These are phyloP conservation scores for Tolypocladium capitatum DNA, from an alignment of 2,329 filamentous ascomycete species.

Conservation along the genomic window DNA sequence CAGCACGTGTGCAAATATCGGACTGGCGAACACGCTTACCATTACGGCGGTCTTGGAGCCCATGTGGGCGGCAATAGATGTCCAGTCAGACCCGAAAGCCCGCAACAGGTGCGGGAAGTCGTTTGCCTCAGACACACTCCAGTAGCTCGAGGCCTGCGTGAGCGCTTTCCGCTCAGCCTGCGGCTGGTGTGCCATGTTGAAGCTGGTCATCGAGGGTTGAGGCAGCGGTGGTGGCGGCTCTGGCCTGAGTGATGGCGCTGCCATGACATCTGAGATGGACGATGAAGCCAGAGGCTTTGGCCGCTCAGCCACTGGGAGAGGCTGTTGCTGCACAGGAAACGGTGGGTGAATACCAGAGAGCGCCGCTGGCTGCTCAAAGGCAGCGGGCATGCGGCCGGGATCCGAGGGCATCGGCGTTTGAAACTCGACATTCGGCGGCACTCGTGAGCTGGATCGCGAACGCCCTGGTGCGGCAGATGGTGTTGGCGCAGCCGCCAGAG, in stretches of 20 bases:
- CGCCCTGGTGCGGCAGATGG: conserved; percentile 29
- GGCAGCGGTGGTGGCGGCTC: conserved; percentile 35
- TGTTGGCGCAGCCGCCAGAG: conserved; percentile 32
- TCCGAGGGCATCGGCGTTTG: conserved; percentile 25
- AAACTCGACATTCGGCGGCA: conserved; percentile 29
- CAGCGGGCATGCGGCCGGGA: conserved; percentile 24
- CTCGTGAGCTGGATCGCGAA: conserved; percentile 40
- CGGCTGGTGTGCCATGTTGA: conserved; percentile 34
- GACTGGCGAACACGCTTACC: conserved; percentile 35
- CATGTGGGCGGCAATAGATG: conserved; percentile 63
- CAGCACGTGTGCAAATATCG: conserved; percentile 1
- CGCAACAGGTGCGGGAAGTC: conserved; percentile 62
- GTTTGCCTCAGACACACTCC: conserved; percentile 70
- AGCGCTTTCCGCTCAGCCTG: conserved; percentile 37
- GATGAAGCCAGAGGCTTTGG: conserved; percentile 19
- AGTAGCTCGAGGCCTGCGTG: conserved; percentile 63
- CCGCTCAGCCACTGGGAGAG: conserved; percentile 19
- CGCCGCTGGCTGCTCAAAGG: conserved; percentile 29
- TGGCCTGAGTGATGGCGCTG: conserved; percentile 41
- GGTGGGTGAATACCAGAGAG: conserved; percentile 28
- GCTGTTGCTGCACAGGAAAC: conserved; percentile 19
- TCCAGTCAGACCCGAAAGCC: conserved; percentile 70
- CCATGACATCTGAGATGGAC: conserved; percentile 39
- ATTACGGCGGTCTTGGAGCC: conserved; percentile 77
- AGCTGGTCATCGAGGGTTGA: conserved; percentile 33